These are phyloP conservation scores for Panus rudis DNA, from an alignment of 768 basidiomycete genomes.

Conservation along the genomic window DNA sequence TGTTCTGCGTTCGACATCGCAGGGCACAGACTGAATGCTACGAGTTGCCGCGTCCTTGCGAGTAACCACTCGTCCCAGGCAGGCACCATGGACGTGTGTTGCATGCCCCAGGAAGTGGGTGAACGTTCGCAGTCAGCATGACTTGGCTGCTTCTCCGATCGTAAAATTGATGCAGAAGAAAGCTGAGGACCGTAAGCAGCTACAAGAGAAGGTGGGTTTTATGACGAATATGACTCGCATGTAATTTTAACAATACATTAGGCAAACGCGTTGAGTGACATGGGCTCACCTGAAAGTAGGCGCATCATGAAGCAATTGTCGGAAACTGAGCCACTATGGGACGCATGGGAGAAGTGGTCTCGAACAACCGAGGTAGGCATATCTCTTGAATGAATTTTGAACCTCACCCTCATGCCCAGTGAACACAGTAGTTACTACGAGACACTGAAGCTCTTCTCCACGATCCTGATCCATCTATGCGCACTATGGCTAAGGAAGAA, in stretches of 20 bases:
- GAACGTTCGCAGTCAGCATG: no score
- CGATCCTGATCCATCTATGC: conserved; percentile 74
- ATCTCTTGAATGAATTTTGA: no score
- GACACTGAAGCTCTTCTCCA: conserved; percentile 55
- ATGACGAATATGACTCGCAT: not conserved
- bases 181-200: conserved; percentile 15
- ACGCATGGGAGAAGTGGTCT: conserved; percentile 63
- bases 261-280: conserved; percentile 37
- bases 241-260: not conserved
- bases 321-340: conserved; percentile 59
- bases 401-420: not conserved
- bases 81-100: no score
- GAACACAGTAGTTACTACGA: conserved; percentile 49
- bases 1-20: no score
- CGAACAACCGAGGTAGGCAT: conserved; percentile 48
- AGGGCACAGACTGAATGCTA: no score
- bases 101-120: no score
- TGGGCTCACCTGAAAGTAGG: conserved; percentile 52
- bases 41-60: no score
- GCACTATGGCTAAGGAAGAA: conserved; percentile 66
- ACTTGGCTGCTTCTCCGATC: conserved; percentile 15
- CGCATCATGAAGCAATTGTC: conserved; percentile 53
- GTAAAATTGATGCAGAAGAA: conserved; percentile 17
- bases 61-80: no score
- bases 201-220: conserved; percentile 16